phyloP scores from a whole-genome alignment of 1,284 basidiomycete species.

The Rhodotorula sp. region DNA sequence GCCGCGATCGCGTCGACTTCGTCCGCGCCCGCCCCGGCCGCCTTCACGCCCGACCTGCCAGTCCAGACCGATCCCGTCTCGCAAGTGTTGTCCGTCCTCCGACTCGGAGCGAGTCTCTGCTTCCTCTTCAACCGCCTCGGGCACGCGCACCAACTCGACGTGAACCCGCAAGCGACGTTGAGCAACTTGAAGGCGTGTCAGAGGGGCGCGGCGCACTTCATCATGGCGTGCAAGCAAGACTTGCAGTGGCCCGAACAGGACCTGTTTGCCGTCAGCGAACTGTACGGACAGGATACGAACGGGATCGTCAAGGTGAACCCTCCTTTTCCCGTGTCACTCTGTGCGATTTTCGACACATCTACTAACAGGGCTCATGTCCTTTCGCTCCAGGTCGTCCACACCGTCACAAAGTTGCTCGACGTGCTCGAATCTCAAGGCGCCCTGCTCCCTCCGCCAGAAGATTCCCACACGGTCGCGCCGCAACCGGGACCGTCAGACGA shows the following conservation, averaged over 20 bases:
- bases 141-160: slow-evolving; percentile 58
- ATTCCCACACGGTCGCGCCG: not conserved
- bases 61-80: slow-evolving; percentile 62
- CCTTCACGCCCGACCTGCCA: not conserved
- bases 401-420: slow-evolving; percentile 84
- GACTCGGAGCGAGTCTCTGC: slow-evolving; percentile 88
- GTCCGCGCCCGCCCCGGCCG: not conserved
- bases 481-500: slow-evolving; percentile 54
- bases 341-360: not conserved
- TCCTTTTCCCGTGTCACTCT: not conserved
- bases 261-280: slow-evolving; percentile 63
- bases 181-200: slow-evolving; percentile 80
- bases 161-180: slow-evolving; percentile 63
- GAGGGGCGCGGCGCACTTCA: slow-evolving; percentile 57
- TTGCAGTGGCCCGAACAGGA: slow-evolving; percentile 54
- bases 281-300: slow-evolving; percentile 85
- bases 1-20: not conserved
- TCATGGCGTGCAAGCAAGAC: slow-evolving; percentile 55
- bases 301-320: slow-evolving; percentile 84
- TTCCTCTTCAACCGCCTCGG: slow-evolving; percentile 84
- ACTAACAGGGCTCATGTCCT: no score
- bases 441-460: slow-evolving; percentile 46
- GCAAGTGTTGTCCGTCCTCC: slow-evolving; percentile 90
- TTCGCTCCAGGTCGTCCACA: slow-evolving; percentile 71
- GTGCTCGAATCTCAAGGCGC: slow-evolving; percentile 73